Conservation (phyloP, 805 yeast species). For the Zygosaccharomyces bisporus region DNA sequence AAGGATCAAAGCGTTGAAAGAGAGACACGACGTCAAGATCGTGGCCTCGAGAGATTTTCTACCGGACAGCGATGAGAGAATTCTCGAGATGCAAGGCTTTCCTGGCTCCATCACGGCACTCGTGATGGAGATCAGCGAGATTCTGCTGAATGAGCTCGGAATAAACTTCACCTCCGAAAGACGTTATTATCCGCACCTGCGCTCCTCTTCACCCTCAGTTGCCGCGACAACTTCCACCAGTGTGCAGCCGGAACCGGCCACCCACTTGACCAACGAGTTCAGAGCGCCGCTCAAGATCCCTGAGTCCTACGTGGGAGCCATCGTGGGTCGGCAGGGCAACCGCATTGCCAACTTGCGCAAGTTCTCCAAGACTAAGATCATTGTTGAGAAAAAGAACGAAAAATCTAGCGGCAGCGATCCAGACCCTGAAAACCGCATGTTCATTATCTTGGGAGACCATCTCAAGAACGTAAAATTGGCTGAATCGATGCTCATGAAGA, state of each 20-base stretch:
- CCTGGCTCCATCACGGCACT: constrained; percentile 61
- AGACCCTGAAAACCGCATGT: constrained; percentile 42
- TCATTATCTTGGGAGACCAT: constrained; percentile 60
- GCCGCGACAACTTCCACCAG: constrained; percentile 8
- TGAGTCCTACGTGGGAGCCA: constrained; percentile 80
- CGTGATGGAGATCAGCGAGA: constrained; percentile 48
- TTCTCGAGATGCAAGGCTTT: constrained; percentile 82
- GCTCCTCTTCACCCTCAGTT: constrained; percentile 4
- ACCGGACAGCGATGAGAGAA: constrained; percentile 76
- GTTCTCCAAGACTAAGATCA: constrained; percentile 71
- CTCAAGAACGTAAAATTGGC: constrained; percentile 51
- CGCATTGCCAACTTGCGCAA: constrained; percentile 84
- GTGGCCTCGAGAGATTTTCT: constrained; percentile 83
- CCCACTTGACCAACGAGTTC: constrained; percentile 13
- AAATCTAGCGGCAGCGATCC: constrained; percentile 41
- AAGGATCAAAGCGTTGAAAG: constrained; percentile 67
- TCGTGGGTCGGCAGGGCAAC: constrained; percentile 81
- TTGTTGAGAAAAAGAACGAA: constrained; percentile 65
- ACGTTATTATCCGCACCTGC: constrained; percentile 63
- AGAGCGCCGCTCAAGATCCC: constrained; percentile 46
- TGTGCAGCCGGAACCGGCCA: neutral
- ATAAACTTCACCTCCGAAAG: constrained; percentile 30
- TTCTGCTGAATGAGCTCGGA: constrained; percentile 27
- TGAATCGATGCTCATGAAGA: constrained; percentile 52
- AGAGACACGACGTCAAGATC: constrained; percentile 64